Evolutionary conservation across 768 basidiomycete species (phyloP), one percentile per base, ranked within the genome.

Genomic region (Fomitopsis serialis): DNA sequence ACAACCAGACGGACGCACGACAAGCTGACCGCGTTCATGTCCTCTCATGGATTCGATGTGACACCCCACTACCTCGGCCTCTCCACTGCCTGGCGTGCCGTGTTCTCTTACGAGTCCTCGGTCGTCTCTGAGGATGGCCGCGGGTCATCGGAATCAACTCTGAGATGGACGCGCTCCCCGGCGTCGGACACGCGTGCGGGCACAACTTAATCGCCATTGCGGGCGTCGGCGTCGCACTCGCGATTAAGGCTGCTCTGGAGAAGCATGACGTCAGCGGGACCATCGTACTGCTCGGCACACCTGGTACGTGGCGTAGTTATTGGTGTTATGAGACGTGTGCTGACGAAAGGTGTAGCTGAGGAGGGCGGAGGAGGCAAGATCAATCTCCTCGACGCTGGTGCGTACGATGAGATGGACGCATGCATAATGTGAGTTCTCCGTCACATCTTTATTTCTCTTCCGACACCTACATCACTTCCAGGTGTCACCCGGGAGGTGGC

Each of bases 171-270:
- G 78, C 79, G 5, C 68, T 81, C 21, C 78, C 78, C n/a, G 66
- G 72, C 35, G 73, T 81, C 48, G 79, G 79, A 3, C 79, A 82
- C 64, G 87, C 80, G 0, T 92, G 89, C 63, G 89, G 89, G 0
- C 89, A 92, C 68, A 91, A 92, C 66, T 74, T 92, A 57, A 91
- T 91, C 59, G 89, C 89, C 44, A 78, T 85, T 60, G 80, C 82
- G 57, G 89, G 89, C 37, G 81, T 88, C 32, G 90, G 84, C 35
- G 72, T 84, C 42, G 88, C 89, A 27, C 67, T 92, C 51, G 86
- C 86, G 32, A 75, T 91, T 49, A 85, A 84, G 65, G 76, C 81
- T 48, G 88, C 85, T 24, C 64, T 92, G 56, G 71, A 82, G 67
- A 72, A 77, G 49, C 80, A 84, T 65, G 70, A 80, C 60, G 72